Evolutionary conservation across 1,284 basidiomycete genomes (phyloP).

Genomic region (Sporisorium exsertum): DNA sequence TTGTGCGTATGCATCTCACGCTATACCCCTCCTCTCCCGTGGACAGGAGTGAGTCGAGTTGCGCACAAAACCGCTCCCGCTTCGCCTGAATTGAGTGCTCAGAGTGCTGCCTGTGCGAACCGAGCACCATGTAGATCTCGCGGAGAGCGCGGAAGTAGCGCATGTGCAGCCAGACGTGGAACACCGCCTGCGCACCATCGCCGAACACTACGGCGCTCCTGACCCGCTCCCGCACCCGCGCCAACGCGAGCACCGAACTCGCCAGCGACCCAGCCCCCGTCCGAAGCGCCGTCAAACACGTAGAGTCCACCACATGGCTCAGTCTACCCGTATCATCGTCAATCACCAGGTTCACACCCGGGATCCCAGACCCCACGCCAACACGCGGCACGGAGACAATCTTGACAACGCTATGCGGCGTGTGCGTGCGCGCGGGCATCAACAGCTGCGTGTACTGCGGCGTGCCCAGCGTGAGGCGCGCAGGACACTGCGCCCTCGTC

Average conservation of each 20-base stretch:
- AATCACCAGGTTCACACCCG: slow-evolving; percentile 21
- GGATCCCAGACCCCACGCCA: slow-evolving; percentile 3
- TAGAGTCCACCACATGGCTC: slow-evolving; percentile 20
- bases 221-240: not conserved
- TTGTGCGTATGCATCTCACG: not conserved
- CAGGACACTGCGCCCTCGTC: slow-evolving; percentile 19
- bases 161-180: slow-evolving; percentile 26
- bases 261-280: slow-evolving; percentile 28
- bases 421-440: slow-evolving; percentile 28
- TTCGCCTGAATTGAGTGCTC: not conserved
- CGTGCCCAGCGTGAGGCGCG: slow-evolving; percentile 7
- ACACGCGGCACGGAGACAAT: slow-evolving; percentile 21
- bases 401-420: slow-evolving; percentile 17
- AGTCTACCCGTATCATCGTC: slow-evolving; percentile 9
- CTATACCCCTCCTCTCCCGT: not conserved
- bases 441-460: slow-evolving; percentile 30
- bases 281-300: slow-evolving; percentile 17
- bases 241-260: slow-evolving; percentile 15
- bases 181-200: slow-evolving; percentile 25
- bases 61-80: not conserved
- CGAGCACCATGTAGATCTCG: not conserved
- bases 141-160: slow-evolving; percentile 9
- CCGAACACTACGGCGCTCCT: slow-evolving; percentile 22
- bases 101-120: not conserved
- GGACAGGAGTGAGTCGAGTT: not conserved